Conservation (phyloP, 2,329 filamentous ascomycete species). For the Talaromyces sp. region DNA sequence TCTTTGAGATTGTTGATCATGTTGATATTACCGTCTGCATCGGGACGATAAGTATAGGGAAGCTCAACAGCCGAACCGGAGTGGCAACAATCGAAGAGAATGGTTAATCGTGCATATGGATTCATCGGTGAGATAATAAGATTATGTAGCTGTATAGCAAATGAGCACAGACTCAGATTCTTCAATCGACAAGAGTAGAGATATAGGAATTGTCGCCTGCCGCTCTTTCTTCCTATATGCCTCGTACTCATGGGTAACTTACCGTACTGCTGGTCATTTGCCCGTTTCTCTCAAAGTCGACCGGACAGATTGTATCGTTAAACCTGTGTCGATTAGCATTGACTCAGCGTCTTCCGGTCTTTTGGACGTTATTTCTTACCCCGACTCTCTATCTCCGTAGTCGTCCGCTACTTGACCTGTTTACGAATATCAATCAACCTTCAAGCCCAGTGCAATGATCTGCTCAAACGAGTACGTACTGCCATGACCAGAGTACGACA, state of each 20-base stretch:
- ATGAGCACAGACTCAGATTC: background rate
- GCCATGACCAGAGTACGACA: slow-evolving; percentile 58
- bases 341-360: background rate
- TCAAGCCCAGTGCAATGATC: background rate
- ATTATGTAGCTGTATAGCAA: slow-evolving; percentile 39
- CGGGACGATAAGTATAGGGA: slow-evolving; percentile 54
- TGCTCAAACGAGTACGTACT: slow-evolving; percentile 41
- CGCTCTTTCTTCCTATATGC: background rate
- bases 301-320: slow-evolving; percentile 51
- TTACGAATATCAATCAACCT: background rate
- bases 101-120: slow-evolving; percentile 48
- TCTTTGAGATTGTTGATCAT: slow-evolving; percentile 52
- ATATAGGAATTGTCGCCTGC: background rate
- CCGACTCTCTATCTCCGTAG: slow-evolving; percentile 11
- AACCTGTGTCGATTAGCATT: slow-evolving; percentile 20
- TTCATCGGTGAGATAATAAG: slow-evolving; percentile 50
- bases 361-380: background rate
- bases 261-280: slow-evolving; percentile 49
- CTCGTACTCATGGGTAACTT: slow-evolving; percentile 5
- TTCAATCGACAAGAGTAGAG: background rate
- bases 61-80: slow-evolving; percentile 56
- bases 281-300: slow-evolving; percentile 49
- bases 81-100: slow-evolving; percentile 59
- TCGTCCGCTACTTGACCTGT: slow-evolving; percentile 11
- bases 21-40: slow-evolving; percentile 53